Evolutionary conservation across 768 basidiomycete genomes (phyloP).

Genomic region (Trametes elegans): DNA sequence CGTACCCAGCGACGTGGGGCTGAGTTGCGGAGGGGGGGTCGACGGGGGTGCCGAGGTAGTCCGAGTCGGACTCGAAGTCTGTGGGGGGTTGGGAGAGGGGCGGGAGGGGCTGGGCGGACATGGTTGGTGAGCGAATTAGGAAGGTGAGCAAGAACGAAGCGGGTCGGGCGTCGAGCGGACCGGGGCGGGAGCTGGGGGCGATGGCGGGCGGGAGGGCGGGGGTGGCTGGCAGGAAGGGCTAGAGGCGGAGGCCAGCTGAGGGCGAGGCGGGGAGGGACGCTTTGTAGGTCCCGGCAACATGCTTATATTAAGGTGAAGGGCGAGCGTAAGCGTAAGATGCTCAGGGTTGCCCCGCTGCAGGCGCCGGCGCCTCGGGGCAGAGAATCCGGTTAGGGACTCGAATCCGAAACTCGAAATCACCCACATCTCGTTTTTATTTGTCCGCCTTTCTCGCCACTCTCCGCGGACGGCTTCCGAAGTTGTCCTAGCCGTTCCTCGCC

Average conservation of each 20-base stretch:
- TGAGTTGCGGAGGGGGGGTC: conserved; percentile 11
- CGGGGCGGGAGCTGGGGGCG: background rate
- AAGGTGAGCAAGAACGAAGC: conserved; percentile 20
- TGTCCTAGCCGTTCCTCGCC: conserved; percentile 11
- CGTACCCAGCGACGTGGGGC: conserved; percentile 13
- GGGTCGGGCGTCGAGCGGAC: background rate
- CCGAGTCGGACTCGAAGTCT: conserved; percentile 21
- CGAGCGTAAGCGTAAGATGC: conserved; percentile 7
- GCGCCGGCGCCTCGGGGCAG: conserved; percentile 2
- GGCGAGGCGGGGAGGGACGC: too few species aligned
- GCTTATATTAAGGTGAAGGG: conserved; percentile 20
- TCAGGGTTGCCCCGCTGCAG: conserved; percentile 13
- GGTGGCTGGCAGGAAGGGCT: conserved; percentile 5
- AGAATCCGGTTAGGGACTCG: conserved; percentile 9
- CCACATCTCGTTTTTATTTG: conserved; percentile 1
- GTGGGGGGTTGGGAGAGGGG: conserved; percentile 13
- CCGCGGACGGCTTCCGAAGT: conserved; percentile 2
- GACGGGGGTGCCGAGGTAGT: conserved; percentile 19
- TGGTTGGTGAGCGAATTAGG: conserved; percentile 19
- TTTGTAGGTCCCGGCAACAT: conserved; percentile 23
- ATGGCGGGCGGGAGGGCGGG: background rate
- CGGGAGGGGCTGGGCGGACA: conserved; percentile 17
- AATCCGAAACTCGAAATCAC: too few species aligned
- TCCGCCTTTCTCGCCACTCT: background rate
- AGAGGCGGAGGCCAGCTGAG: conserved; percentile 4